These are phyloP conservation scores for Irpex rosettiformis DNA, from an alignment of 1,284 basidiomycete species.

Conservation along the genomic window DNA sequence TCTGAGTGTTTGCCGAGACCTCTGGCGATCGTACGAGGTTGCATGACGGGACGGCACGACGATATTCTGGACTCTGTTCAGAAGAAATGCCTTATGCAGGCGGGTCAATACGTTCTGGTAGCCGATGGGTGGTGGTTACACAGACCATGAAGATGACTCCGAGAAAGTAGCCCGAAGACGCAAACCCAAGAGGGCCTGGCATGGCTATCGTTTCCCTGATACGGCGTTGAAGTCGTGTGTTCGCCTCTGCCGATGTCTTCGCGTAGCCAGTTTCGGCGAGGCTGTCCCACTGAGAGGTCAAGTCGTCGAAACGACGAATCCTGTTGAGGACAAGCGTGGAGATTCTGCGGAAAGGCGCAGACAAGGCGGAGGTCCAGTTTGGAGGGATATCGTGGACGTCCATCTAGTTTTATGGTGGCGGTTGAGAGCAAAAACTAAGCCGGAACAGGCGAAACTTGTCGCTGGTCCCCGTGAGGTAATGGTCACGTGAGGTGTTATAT, in stretches of 20 bases:
- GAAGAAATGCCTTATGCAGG: conserved; percentile 48
- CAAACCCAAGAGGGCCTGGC: conserved; percentile 64
- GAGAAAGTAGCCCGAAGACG: conserved; percentile 66
- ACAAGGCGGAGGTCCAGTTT: background rate
- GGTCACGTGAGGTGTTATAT: too few species aligned
- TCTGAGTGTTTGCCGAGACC: conserved; percentile 15
- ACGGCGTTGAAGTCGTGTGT: conserved; percentile 3
- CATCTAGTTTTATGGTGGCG: background rate
- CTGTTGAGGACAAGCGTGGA: conserved; percentile 4
- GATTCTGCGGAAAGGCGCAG: background rate
- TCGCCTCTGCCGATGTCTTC: background rate
- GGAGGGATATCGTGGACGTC: background rate
- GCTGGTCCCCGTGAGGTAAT: too few species aligned
- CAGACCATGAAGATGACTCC: conserved; percentile 63
- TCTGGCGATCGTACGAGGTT: conserved; percentile 27
- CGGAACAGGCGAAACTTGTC: background rate
- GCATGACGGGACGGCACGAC: conserved; percentile 61
- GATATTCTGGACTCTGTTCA: conserved; percentile 73
- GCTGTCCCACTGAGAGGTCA: background rate
- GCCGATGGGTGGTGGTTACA: background rate
- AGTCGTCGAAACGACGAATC: conserved; percentile 3
- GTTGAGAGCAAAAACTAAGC: background rate
- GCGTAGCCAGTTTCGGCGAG: background rate
- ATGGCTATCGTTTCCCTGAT: conserved; percentile 25
- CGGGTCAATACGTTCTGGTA: background rate